These are phyloP conservation scores for Sanghuangporus sanghuang DNA, from an alignment of 1,284 basidiomycete genomes.

Conservation along the genomic window DNA sequence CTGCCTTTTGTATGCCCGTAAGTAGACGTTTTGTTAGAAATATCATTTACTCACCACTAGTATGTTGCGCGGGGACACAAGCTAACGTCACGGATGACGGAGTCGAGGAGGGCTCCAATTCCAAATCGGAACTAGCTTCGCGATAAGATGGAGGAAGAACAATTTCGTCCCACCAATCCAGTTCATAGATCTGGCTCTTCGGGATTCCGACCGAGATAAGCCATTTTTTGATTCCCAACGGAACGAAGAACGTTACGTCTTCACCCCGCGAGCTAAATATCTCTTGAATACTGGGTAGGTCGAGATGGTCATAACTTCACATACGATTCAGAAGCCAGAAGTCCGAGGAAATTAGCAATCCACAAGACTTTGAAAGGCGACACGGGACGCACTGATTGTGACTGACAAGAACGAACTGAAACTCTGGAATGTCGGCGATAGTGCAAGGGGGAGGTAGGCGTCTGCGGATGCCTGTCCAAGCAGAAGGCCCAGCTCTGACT, in stretches of 20 bases:
- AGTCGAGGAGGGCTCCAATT: neutral
- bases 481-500: slow-evolving; percentile 27
- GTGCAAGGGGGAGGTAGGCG: slow-evolving; percentile 29
- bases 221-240: slow-evolving; percentile 25
- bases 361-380: neutral
- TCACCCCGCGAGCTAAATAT: slow-evolving; percentile 21
- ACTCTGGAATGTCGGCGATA: slow-evolving; percentile 28
- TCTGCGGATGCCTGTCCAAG: slow-evolving; percentile 25
- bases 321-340: neutral
- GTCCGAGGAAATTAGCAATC: neutral
- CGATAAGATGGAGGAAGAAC: neutral
- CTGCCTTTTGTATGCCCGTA: slow-evolving; percentile 22
- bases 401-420: slow-evolving; percentile 30
- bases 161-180: slow-evolving; percentile 31
- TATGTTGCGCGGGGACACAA: slow-evolving; percentile 32
- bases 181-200: slow-evolving; percentile 23
- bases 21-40: neutral
- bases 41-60: slow-evolving; percentile 24
- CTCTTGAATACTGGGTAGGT: slow-evolving; percentile 25
- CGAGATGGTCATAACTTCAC: slow-evolving; percentile 31
- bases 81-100: slow-evolving; percentile 22
- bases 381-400: slow-evolving; percentile 30
- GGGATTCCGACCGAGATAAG: slow-evolving; percentile 26
- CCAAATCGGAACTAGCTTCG: neutral
- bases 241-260: slow-evolving; percentile 26